A percentile compares a stretch with the other conserved stretches of the same genome.
Conservation (phyloP, 257 asterid species). For the Henckelia pumila region DNA sequence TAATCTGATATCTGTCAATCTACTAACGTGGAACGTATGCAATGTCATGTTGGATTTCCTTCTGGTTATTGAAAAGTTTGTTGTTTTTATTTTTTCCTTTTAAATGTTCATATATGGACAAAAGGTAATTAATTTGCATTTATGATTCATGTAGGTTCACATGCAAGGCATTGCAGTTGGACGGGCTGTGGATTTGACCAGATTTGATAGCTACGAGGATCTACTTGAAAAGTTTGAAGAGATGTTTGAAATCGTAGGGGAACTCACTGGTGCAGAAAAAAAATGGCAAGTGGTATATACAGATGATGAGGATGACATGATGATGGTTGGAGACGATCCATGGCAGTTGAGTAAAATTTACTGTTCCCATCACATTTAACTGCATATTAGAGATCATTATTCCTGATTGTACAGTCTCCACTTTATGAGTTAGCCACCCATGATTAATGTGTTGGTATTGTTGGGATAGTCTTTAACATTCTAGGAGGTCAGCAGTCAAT, state of each 20-base stretch:
- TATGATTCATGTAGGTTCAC: constrained; percentile 54
- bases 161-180: constrained; percentile 98
- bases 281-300: constrained; percentile 98
- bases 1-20: not conserved
- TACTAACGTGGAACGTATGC: not conserved
- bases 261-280: constrained; percentile 63
- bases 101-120: not conserved
- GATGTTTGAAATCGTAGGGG: constrained; percentile 88
- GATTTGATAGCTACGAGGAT: constrained; percentile 73
- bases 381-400: not conserved
- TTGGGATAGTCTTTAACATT: not conserved
- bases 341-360: constrained; percentile 82
- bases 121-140: not conserved
- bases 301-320: constrained; percentile 93
- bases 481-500: not conserved
- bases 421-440: not conserved
- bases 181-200: constrained; percentile 85
- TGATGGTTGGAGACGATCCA: constrained; percentile 99
- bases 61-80: no score
- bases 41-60: no score
- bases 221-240: constrained; percentile 80
- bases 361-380: constrained; percentile 1
- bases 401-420: not conserved
- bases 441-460: not conserved
- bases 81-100: not conserved